Base-by-base conservation (phyloP, 1,284 basidiomycete genomes). In the Puccinia novopanici region DNA sequence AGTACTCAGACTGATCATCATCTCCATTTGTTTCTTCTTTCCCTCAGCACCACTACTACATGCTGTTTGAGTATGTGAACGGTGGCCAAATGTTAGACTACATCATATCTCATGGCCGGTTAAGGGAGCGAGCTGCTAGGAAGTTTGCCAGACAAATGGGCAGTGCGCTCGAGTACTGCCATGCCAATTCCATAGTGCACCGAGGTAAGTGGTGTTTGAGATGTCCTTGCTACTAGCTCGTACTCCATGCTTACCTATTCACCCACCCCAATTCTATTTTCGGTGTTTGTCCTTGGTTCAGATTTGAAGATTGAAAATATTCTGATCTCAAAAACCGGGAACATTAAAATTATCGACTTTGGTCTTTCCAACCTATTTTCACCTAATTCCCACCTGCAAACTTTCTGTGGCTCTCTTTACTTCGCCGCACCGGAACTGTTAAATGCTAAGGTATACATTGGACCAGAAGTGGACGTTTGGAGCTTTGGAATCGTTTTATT, bases 261-360 rank as follows among this genome's bases (percentile, higher is more conserved):
- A 9, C 40, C 34, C 50, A 34, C 30, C 8, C n/a, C 42, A 27
- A 27, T 1, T 19, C 10, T 45, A 15, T 45, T 15, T 30, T 19
- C 22, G 13, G 6, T 24, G 6, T 61, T 48, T 13, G 8, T 57
- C 24, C 15, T 22, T 54, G 17, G 42, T 65, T 42, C 19, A n/a
- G 93, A 99, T 87, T 90, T 99, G 83, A 99, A 99, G 89, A 99
- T 99, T 85, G 95, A 99, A 87, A 99, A 98, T 87, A 99, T 99
- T 84, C 91, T 99, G 84, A 98, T 99, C 84, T 98, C 95, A 1
- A 95, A 97, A 83, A 94, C 93, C 0, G 96, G 96, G 17, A 98
- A 98, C 87, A 98, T 98, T 89, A 99, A 99, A 89, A 98, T 99
- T 82, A 99, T 99, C 86, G 96, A 99, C 87, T 99, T 99, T 87